These are phyloP conservation scores for Aspergillus fructus DNA, from an alignment of 2,329 filamentous ascomycete genomes.

Conservation along the genomic window DNA sequence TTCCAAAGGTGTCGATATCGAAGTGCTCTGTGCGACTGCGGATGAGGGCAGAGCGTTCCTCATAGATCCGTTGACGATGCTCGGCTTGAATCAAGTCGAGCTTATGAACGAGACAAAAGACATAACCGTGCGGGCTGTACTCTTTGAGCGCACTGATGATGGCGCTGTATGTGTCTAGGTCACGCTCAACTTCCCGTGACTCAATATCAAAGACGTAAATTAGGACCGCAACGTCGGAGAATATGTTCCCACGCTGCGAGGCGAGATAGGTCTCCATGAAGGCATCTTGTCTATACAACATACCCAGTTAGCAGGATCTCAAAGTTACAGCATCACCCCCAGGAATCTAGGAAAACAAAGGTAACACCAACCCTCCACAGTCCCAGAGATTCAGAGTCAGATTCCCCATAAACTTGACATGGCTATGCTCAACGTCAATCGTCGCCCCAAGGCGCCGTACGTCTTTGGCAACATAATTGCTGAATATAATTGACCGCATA, in stretches of 20 bases:
- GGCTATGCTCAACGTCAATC: slow-evolving; percentile 96
- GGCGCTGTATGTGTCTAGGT: slow-evolving; percentile 86
- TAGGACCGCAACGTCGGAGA: slow-evolving; percentile 91
- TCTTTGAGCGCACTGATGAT: slow-evolving; percentile 87
- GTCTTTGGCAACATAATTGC: slow-evolving; percentile 96
- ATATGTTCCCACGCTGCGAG: slow-evolving; percentile 92
- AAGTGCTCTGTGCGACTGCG: slow-evolving; percentile 71
- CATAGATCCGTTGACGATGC: slow-evolving; percentile 77
- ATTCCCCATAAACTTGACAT: slow-evolving; percentile 98
- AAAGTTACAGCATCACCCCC: not conserved
- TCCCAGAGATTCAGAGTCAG: slow-evolving; percentile 98
- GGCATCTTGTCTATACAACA: slow-evolving; percentile 74
- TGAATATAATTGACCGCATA: slow-evolving; percentile 98
- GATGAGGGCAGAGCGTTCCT: slow-evolving; percentile 76
- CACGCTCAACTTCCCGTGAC: slow-evolving; percentile 87
- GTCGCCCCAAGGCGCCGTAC: slow-evolving; percentile 90
- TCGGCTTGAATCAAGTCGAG: slow-evolving; percentile 91
- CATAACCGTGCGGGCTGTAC: slow-evolving; percentile 75
- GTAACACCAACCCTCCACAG: slow-evolving; percentile 71
- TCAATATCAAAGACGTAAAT: slow-evolving; percentile 99
- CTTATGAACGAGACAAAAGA: slow-evolving; percentile 97
- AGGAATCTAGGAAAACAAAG: not conserved
- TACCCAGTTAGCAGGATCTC: not conserved
- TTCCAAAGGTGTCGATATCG: slow-evolving; percentile 83
- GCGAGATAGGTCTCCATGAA: slow-evolving; percentile 99